Evolutionary conservation across 2,329 filamentous ascomycete genomes (phyloP).

Genomic region (Xylaria sp.): DNA sequence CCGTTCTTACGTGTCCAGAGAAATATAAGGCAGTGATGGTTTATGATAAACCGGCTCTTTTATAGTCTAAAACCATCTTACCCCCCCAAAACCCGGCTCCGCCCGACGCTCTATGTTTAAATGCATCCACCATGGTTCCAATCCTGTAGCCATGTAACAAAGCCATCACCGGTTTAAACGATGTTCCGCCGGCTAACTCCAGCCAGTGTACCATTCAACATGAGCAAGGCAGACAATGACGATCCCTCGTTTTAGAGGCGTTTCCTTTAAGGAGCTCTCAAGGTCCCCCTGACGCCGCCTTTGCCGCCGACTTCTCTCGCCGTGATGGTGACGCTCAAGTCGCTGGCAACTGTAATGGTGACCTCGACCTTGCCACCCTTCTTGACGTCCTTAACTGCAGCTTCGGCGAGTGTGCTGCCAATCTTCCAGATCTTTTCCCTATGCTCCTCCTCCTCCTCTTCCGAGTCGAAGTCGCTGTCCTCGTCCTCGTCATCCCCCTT

Average conservation of each 20-base stretch:
- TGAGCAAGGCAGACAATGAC: not conserved
- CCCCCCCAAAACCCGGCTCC: not conserved
- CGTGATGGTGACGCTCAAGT: slow-evolving; percentile 80
- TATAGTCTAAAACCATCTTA: slow-evolving; percentile 15
- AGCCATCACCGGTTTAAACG: not conserved
- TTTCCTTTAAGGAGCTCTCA: slow-evolving; percentile 42
- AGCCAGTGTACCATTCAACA: not conserved
- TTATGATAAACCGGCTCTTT: slow-evolving; percentile 7
- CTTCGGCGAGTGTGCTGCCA: slow-evolving; percentile 81
- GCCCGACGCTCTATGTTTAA: slow-evolving; percentile 12
- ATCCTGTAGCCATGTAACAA: slow-evolving; percentile 3
- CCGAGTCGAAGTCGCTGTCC: slow-evolving; percentile 62
- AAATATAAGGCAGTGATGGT: too few relatives aligned
- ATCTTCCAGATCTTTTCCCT: slow-evolving; percentile 93
- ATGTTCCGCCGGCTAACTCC: not conserved
- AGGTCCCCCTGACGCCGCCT: slow-evolving; percentile 74
- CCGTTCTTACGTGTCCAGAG: too few relatives aligned
- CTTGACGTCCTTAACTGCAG: slow-evolving; percentile 81
- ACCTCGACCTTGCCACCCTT: slow-evolving; percentile 92
- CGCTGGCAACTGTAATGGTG: slow-evolving; percentile 83
- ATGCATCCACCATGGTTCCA: slow-evolving; percentile 15
- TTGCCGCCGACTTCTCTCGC: slow-evolving; percentile 86
- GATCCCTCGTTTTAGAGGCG: not conserved
- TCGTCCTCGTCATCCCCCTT: slow-evolving; percentile 61
- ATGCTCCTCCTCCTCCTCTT: slow-evolving; percentile 83